Evolutionary conservation across 495 filamentous ascomycete species (phyloP).

Genomic region (Penicillium diatomitis): DNA sequence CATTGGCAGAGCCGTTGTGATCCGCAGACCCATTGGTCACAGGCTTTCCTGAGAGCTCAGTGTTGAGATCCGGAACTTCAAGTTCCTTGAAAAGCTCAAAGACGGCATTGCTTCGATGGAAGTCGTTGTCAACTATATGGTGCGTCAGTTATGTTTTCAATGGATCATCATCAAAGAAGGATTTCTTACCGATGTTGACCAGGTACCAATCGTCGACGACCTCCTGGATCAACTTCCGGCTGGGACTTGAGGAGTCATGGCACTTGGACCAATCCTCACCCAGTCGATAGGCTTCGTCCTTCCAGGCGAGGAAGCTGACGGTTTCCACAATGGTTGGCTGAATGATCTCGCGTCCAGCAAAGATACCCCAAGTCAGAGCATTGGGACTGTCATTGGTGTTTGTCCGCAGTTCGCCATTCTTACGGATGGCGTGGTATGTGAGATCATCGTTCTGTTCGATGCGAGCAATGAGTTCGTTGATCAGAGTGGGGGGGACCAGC

Average conservation of each 20-base stretch:
- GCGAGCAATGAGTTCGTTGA: slow-evolving; percentile 67
- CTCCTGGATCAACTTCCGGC: slow-evolving; percentile 67
- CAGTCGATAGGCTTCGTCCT: slow-evolving; percentile 91
- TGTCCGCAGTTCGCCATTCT: slow-evolving; percentile 69
- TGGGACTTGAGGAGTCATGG: slow-evolving; percentile 68
- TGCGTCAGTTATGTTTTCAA: neutral
- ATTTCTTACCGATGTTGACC: slow-evolving; percentile 79
- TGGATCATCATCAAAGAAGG: neutral
- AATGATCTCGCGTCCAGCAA: slow-evolving; percentile 96
- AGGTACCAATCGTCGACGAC: slow-evolving; percentile 89
- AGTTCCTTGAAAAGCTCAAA: slow-evolving; percentile 82
- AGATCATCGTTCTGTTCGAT: slow-evolving; percentile 72
- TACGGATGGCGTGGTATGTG: slow-evolving; percentile 88
- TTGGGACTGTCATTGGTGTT: slow-evolving; percentile 82
- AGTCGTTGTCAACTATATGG: slow-evolving; percentile 83
- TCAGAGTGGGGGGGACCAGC: slow-evolving; percentile 68
- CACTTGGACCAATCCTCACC: slow-evolving; percentile 93
- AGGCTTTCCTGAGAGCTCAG: slow-evolving; percentile 20
- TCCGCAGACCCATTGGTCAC: slow-evolving; percentile 11
- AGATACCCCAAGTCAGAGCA: slow-evolving; percentile 98
- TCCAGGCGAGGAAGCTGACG: slow-evolving; percentile 96
- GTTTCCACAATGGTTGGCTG: slow-evolving; percentile 99
- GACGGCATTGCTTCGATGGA: slow-evolving; percentile 67
- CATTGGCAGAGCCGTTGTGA: slow-evolving; percentile 17
- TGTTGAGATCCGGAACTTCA: slow-evolving; percentile 53